Base-by-base conservation (phyloP, 306 rosid genomes). In the Fagus crenata region DNA sequence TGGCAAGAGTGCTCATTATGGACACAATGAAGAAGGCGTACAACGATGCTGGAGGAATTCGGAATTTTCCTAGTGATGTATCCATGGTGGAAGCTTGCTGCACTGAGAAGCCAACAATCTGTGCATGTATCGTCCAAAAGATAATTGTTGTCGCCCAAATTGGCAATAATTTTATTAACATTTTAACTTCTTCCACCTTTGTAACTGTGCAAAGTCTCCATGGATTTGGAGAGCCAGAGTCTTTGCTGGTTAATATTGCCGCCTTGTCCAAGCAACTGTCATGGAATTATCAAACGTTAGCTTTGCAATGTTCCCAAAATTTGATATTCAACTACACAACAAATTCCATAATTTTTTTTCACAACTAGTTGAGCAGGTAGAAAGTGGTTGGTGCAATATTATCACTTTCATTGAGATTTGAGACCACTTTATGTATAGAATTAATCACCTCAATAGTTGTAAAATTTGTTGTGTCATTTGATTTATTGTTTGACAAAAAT, bases 121-220 rank as follows among this genome's bases (percentile, higher is more conserved):
- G 72, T 5, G 72, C 3, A 67, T 39, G 51, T 67, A 40, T 67
- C 22, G 72, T 67, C 72, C 43, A 67, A 41, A 33, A 37, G 13
- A 67, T 33, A 12, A 67, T 67, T 14, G 72, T 67, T 37, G 72
- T 11, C n/a, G 53, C 43, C 72, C 46, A 36, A 11, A 67, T 37
- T 33, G 72, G 72, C 72, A 67, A 13, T 40, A 67, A 15, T 67
- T 40, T 37, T 12, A 17, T 7, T 18, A 67, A 15, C 72, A 40
- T 67, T 67, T 67, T 67, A 11, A 67, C 72, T n/a, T 67, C 49
- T 40, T 67, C 83, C 31, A 80, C 83, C 33, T 74, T 77, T 22
- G 75, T 80, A 1, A 80, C 75, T 12, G 75, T 13, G 9, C 72
- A 67, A n/a, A 67, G 72, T 7, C 11, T 39, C 72, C 72, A 67